Conservation (phyloP, 2,329 filamentous ascomycete genomes). For the Macrophomina pseudophaseolina region DNA sequence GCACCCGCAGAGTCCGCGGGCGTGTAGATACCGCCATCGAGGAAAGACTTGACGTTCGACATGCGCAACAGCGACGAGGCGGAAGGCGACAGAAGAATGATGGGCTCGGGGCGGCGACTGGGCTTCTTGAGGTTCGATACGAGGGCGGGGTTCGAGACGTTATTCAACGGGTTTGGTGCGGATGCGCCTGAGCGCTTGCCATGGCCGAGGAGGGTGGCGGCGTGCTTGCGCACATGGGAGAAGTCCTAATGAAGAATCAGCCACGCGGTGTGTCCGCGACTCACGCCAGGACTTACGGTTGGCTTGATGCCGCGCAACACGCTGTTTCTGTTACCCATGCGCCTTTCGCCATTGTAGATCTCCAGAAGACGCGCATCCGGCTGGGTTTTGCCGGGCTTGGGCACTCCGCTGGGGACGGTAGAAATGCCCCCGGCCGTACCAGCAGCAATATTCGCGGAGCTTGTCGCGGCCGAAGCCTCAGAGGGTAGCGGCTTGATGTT, state of each 20-base stretch:
- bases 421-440: constrained; percentile 53
- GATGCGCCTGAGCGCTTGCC: constrained; percentile 36
- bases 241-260: constrained; percentile 71
- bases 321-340: constrained; percentile 91
- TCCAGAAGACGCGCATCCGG: constrained; percentile 81
- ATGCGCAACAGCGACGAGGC: constrained; percentile 93
- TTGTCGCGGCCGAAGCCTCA: constrained; percentile 52
- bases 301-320: constrained; percentile 85
- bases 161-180: constrained; percentile 47
- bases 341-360: constrained; percentile 90
- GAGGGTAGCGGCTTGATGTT: constrained; percentile 85
- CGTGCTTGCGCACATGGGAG: constrained; percentile 86
- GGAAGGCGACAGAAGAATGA: constrained; percentile 95
- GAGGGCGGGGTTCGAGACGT: constrained; percentile 38
- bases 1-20: constrained; percentile 72
- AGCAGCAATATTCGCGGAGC: constrained; percentile 57
- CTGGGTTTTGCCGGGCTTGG: constrained; percentile 57
- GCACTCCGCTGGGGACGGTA: constrained; percentile 41
- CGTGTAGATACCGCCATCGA: constrained; percentile 81
- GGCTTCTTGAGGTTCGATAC: constrained; percentile 50
- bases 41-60: constrained; percentile 94
- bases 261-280: constrained; percentile 16
- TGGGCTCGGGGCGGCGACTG: constrained; percentile 70
- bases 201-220: constrained; percentile 72
- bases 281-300: constrained; percentile 63